A percentile compares a stretch with the other conserved stretches of the same genome.
These are phyloP conservation scores for Nakazawaea populi DNA, from an alignment of 805 yeast species.

Conservation along the genomic window DNA sequence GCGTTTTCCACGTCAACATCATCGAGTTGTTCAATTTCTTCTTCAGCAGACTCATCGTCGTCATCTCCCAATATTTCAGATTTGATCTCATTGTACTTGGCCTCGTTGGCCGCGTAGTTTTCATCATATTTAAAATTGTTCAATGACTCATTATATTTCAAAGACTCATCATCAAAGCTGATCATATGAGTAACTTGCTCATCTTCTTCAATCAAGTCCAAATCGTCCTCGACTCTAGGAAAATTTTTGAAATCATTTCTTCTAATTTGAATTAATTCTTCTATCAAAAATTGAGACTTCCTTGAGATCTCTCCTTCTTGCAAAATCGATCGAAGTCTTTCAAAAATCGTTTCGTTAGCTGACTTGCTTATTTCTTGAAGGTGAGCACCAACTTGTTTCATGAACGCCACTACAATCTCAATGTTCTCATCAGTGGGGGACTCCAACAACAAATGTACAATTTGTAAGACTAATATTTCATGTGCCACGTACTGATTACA, in stretches of 20 bases:
- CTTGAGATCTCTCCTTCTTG: slow-evolving; percentile 42
- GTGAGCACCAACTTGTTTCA: slow-evolving; percentile 47
- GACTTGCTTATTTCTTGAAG: slow-evolving; percentile 35
- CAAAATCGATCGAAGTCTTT: slow-evolving; percentile 52
- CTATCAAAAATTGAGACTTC: slow-evolving; percentile 40
- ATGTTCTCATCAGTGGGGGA: slow-evolving; percentile 49
- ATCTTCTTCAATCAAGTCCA: slow-evolving; percentile 61
- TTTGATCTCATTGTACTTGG: slow-evolving; percentile 35
- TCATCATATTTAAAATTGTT: slow-evolving; percentile 40
- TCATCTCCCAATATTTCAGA: slow-evolving; percentile 40
- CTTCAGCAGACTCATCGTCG: slow-evolving; percentile 16
- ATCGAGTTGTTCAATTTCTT: slow-evolving; percentile 13
- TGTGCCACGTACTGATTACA: slow-evolving; percentile 58
- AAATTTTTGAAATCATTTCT: slow-evolving; percentile 26
- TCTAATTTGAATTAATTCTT: slow-evolving; percentile 45
- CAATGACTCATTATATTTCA: slow-evolving; percentile 39
- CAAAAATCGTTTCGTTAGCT: slow-evolving; percentile 44
- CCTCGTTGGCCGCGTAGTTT: slow-evolving; percentile 44
- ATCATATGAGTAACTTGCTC: slow-evolving; percentile 54
- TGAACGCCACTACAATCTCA: slow-evolving; percentile 43
- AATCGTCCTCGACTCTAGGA: slow-evolving; percentile 34
- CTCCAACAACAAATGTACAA: slow-evolving; percentile 39
- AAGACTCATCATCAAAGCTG: slow-evolving; percentile 41
- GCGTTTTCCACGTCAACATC: slow-evolving; percentile 13
- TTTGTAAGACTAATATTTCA: slow-evolving; percentile 47